phyloP scores from a whole-genome alignment of 345 rosid species.

The Syzygium aromaticum region DNA sequence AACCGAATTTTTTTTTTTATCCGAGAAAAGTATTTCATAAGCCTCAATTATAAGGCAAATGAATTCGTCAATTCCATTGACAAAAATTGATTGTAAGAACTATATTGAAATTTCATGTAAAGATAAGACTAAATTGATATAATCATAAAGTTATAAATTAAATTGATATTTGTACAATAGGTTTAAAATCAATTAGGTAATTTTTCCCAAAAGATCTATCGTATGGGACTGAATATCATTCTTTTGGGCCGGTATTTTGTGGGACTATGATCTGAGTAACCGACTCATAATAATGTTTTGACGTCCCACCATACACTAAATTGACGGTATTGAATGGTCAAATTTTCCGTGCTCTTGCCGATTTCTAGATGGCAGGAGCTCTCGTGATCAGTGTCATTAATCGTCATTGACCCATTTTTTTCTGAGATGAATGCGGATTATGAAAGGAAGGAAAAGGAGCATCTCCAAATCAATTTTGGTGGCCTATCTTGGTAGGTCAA shows the following conservation, averaged over 20 bases:
- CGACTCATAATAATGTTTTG: not conserved
- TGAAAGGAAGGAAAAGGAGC: not conserved
- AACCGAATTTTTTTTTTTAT: not conserved
- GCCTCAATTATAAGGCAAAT: not conserved
- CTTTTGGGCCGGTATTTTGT: not conserved
- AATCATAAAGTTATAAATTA: not conserved
- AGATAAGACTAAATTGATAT: not conserved
- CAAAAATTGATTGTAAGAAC: not conserved
- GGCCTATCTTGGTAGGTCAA: not conserved
- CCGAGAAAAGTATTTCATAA: not conserved
- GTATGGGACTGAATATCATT: not conserved
- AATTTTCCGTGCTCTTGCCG: not conserved
- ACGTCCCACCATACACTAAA: not conserved
- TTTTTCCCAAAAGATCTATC: no score
- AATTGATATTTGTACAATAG: not conserved
- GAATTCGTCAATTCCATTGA: not conserved
- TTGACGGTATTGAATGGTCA: not conserved
- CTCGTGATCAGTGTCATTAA: not conserved
- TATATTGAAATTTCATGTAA: not conserved
- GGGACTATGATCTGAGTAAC: not conserved
- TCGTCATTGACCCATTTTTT: not conserved
- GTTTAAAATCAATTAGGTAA: rapidly evolving
- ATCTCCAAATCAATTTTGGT: not conserved
- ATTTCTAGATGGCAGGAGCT: not conserved
- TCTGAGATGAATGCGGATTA: not conserved